Conservation (phyloP, 768 basidiomycete genomes). For the Lentinus brumalis region DNA sequence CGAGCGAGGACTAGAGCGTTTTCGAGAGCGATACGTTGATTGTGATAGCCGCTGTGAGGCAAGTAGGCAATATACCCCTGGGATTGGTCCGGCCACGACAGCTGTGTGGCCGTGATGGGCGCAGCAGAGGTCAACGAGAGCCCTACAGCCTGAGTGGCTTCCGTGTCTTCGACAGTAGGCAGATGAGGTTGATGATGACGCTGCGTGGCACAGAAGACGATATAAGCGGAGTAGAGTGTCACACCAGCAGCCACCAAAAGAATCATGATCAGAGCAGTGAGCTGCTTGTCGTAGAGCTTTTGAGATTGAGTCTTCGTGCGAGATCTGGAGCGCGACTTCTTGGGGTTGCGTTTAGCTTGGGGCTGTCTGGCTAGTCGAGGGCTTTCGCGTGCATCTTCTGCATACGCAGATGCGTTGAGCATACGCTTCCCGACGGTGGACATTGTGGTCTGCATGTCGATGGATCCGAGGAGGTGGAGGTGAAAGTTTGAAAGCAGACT, state of each 20-base stretch:
- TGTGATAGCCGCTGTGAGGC: constrained; percentile 85
- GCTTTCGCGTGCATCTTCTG: no score
- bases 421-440: no score
- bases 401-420: no score
- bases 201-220: constrained; percentile 21
- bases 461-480: no score
- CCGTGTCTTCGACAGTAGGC: neutral
- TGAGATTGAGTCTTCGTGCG: neutral
- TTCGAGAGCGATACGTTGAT: constrained; percentile 84
- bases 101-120: neutral
- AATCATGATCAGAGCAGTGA: constrained; percentile 18
- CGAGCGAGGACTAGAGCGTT: constrained; percentile 77
- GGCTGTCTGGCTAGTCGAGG: no score
- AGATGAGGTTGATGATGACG: neutral
- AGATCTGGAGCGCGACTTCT: neutral
- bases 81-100: neutral
- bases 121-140: neutral
- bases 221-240: constrained; percentile 21
- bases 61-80: constrained; percentile 69
- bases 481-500: no score
- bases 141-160: neutral
- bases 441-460: no score
- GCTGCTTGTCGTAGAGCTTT: constrained; percentile 17
- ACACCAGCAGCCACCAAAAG: constrained; percentile 18
- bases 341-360: neutral